Percentiles rank a stretch among this genome's conserved stretches.
Evolutionary conservation across 2,329 filamentous ascomycete genomes (phyloP).

Genomic region (Nigrograna mackinnonii): DNA sequence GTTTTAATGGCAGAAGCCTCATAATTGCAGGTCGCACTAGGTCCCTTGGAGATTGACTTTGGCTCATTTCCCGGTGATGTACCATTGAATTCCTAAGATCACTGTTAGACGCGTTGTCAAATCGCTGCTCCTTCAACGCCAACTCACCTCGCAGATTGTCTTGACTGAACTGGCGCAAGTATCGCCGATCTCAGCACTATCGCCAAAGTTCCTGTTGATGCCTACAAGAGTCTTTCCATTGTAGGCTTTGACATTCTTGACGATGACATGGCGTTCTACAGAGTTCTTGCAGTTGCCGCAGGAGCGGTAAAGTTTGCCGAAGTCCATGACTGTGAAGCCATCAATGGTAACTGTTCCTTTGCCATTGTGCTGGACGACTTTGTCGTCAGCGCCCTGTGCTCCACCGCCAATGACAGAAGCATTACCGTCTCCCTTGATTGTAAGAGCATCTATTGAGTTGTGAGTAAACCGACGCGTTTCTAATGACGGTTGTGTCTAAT

Average conservation of each 20-base stretch:
- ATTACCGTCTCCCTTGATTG: slow-evolving; percentile 41
- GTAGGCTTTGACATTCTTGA: slow-evolving; percentile 50
- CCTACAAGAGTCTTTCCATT: slow-evolving; percentile 49
- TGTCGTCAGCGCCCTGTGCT: slow-evolving; percentile 43
- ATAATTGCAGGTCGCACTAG: slow-evolving; percentile 26
- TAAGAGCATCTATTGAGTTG: slow-evolving; percentile 31
- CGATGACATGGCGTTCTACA: slow-evolving; percentile 47
- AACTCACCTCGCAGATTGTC: slow-evolving; percentile 28
- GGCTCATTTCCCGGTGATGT: slow-evolving; percentile 33
- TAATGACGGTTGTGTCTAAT: slow-evolving; percentile 12
- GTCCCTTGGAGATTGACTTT: slow-evolving; percentile 29
- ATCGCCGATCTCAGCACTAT: slow-evolving; percentile 43
- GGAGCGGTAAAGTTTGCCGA: slow-evolving; percentile 50
- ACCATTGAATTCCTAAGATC: slow-evolving; percentile 36
- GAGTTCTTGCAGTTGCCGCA: slow-evolving; percentile 56
- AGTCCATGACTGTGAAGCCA: slow-evolving; percentile 39
- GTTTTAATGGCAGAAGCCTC: slow-evolving; percentile 13
- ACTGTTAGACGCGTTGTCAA: not conserved
- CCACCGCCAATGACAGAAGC: slow-evolving; percentile 46
- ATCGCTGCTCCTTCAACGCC: not conserved
- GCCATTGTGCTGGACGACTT: slow-evolving; percentile 47
- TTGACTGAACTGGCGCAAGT: slow-evolving; percentile 32
- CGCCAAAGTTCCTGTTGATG: slow-evolving; percentile 58
- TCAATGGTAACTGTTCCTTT: slow-evolving; percentile 43
- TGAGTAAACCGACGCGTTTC: not conserved